These are phyloP conservation scores for Monilinia aucupariae DNA, from an alignment of 2,329 filamentous ascomycete species.

Conservation along the genomic window DNA sequence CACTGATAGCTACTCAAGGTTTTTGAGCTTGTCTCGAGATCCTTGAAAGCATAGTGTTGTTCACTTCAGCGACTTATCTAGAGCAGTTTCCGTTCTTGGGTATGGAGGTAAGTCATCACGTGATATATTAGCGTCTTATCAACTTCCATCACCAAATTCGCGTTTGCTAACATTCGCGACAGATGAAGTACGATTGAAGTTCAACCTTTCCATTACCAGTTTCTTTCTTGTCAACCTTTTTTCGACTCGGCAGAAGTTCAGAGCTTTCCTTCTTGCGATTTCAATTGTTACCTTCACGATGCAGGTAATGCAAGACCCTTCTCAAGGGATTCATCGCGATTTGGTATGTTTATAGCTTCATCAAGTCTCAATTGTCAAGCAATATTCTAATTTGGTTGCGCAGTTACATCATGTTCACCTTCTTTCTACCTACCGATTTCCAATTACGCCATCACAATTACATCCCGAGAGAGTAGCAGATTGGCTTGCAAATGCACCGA, in stretches of 20 bases:
- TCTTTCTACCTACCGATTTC: conserved; percentile 77
- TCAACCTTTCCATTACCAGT: background rate
- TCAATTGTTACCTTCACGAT: conserved; percentile 8
- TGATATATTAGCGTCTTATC: background rate
- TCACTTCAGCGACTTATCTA: background rate
- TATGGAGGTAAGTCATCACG: background rate
- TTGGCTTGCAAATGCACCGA: conserved; percentile 77
- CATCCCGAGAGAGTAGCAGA: conserved; percentile 72
- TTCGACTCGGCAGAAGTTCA: background rate
- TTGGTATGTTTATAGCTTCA: conserved; percentile 37
- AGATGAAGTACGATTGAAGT: background rate
- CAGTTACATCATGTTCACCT: conserved; percentile 68
- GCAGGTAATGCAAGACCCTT: conserved; percentile 40
- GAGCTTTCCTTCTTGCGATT: background rate
- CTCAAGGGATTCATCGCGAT: conserved; percentile 40
- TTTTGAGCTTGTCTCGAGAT: background rate
- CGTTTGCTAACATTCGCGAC: conserved; percentile 4
- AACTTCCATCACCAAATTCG: conserved; percentile 8
- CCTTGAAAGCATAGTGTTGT: background rate
- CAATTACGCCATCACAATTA: conserved; percentile 59
- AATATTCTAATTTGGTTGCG: conserved; percentile 19
- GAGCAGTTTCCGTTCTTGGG: background rate
- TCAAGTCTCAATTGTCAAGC: conserved; percentile 9
- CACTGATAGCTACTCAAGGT: background rate
- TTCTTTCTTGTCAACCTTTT: background rate